Percentiles rank a stretch among this genome's conserved stretches.
Conservation (phyloP, 1,139 yeast species). For the Kazachstania sp. region DNA sequence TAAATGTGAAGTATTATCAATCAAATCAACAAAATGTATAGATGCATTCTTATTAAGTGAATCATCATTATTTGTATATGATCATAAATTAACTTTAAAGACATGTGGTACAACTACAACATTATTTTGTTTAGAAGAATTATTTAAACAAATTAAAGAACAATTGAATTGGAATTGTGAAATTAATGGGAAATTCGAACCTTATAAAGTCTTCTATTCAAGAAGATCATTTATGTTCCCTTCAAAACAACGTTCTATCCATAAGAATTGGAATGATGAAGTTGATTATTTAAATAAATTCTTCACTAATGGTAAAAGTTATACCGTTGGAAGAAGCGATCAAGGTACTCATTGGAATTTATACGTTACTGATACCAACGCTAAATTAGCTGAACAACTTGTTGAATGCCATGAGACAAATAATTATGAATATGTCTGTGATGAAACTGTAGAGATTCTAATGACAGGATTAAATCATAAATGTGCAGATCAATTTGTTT, state of each 20-base stretch:
- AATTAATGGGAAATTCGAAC: conserved; percentile 26
- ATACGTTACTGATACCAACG: conserved; percentile 50
- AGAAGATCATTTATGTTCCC: conserved; percentile 93
- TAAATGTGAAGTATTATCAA: conserved; percentile 80
- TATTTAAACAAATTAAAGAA: conserved; percentile 45
- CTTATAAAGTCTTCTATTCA: conserved; percentile 75
- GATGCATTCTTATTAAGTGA: conserved; percentile 87
- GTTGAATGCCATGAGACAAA: conserved; percentile 8
- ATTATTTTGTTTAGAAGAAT: conserved; percentile 60
- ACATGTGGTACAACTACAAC: conserved; percentile 97
- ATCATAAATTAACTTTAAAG: conserved; percentile 76
- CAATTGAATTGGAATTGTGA: conserved; percentile 33
- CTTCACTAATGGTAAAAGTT: conserved; percentile 58
- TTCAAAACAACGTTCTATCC: conserved; percentile 70
- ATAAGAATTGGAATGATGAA: conserved; percentile 78
- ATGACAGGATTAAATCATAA: conserved; percentile 75
- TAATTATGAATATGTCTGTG: conserved; percentile 31
- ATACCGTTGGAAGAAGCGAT: conserved; percentile 71
- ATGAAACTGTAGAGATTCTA: conserved; percentile 79
- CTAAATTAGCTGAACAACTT: conserved; percentile 4
- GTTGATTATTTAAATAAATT: conserved; percentile 56
- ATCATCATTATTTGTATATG: conserved; percentile 81
- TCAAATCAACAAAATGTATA: conserved; percentile 54
- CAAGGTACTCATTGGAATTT: conserved; percentile 83
- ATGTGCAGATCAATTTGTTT: conserved; percentile 53